These are phyloP conservation scores for Leishmania turanica DNA, from an alignment of 208 protist species.

Conservation along the genomic window DNA sequence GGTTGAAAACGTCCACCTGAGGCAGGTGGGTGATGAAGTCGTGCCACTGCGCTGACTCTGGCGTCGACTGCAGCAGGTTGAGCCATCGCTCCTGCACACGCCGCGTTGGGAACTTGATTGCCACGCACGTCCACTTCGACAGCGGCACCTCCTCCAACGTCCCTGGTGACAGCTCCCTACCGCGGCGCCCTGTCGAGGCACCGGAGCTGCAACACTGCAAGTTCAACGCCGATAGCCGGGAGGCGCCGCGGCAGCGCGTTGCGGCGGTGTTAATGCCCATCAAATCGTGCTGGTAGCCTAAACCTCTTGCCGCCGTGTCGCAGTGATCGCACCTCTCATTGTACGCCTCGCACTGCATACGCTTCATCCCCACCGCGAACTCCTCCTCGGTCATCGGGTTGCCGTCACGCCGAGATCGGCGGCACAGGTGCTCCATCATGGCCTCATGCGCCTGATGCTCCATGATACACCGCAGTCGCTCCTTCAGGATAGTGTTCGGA, in stretches of 20 bases:
- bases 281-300: background rate
- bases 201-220: background rate
- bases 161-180: background rate
- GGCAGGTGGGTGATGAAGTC: slow-evolving; percentile 71
- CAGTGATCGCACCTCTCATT: background rate
- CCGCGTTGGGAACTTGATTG: slow-evolving; percentile 79
- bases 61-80: slow-evolving; percentile 68
- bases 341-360: background rate
- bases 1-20: slow-evolving; percentile 71
- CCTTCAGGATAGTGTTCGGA: slow-evolving; percentile 39
- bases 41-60: slow-evolving; percentile 67
- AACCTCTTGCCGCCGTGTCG: background rate
- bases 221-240: background rate
- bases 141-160: slow-evolving; percentile 22
- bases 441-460: slow-evolving; percentile 8
- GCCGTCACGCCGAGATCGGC: background rate
- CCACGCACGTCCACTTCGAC: slow-evolving; percentile 51
- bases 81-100: slow-evolving; percentile 86
- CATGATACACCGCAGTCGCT: slow-evolving; percentile 7
- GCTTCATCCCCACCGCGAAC: slow-evolving; percentile 1
- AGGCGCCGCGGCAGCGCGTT: background rate
- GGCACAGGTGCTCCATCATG: slow-evolving; percentile 1
- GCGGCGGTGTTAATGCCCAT: background rate
- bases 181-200: background rate
- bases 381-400: slow-evolving; percentile 4